Evolutionary conservation across 805 yeast genomes (phyloP).

Genomic region (Lachancea cidri): DNA sequence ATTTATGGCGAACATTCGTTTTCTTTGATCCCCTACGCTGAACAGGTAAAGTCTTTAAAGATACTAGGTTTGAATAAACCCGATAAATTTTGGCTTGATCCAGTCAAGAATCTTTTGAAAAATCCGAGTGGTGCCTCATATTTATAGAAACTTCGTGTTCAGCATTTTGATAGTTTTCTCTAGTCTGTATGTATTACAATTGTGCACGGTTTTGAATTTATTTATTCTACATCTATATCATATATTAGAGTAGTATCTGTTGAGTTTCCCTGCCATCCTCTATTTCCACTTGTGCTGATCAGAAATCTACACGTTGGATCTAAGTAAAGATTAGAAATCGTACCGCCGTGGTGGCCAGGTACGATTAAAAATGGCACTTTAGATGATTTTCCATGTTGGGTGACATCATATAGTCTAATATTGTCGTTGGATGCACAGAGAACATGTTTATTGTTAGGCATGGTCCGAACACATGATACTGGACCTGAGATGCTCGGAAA

Average conservation of each 20-base stretch:
- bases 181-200: not conserved
- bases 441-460: conserved; percentile 76
- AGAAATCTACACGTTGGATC: conserved; percentile 86
- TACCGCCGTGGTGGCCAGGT: conserved; percentile 97
- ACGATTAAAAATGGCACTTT: conserved; percentile 77
- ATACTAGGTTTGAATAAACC: conserved; percentile 5
- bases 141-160: not conserved
- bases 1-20: conserved; percentile 2
- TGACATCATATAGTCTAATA: conserved; percentile 76
- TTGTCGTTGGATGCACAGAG: conserved; percentile 90
- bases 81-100: conserved; percentile 7
- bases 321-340: conserved; percentile 65
- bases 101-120: conserved; percentile 7
- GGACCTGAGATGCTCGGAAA: conserved; percentile 90
- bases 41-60: conserved; percentile 5
- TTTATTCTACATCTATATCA: conserved; percentile 53
- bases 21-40: conserved; percentile 3
- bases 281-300: conserved; percentile 87
- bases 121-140: conserved; percentile 2
- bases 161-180: not conserved
- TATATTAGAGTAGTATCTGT: conserved; percentile 80
- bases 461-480: conserved; percentile 69
- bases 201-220: not conserved
- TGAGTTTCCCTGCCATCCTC: conserved; percentile 88
- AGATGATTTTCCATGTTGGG: conserved; percentile 34